A percentile compares a stretch with the other conserved stretches of the same genome.
phyloP scores from a whole-genome alignment of 306 rosid genomes.

The Gillenia trifoliata region DNA sequence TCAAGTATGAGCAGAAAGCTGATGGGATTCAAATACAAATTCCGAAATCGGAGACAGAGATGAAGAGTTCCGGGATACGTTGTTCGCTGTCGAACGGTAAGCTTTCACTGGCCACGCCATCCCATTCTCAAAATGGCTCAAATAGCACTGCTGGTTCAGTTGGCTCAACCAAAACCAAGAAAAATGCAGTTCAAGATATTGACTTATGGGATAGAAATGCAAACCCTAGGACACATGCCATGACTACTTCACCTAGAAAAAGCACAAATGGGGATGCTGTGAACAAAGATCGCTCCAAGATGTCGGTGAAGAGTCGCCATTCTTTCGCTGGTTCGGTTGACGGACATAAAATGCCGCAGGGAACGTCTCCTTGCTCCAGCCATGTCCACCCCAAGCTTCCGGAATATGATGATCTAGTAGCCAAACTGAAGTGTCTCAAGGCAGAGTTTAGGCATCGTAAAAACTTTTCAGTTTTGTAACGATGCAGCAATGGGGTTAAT shows the following conservation, averaged over 20 bases:
- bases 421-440: neutral
- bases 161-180: neutral
- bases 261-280: neutral
- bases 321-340: neutral
- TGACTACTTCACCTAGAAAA: neutral
- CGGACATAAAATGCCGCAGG: neutral
- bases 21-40: conserved; percentile 3
- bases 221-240: neutral
- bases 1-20: conserved; percentile 2
- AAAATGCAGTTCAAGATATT: neutral
- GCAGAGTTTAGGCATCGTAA: neutral
- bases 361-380: neutral
- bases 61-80: neutral
- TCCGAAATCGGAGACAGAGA: neutral
- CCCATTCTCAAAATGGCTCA: neutral
- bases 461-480: neutral
- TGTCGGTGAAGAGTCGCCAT: neutral
- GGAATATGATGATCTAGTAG: conserved; percentile 17
- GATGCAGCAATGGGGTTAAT: neutral
- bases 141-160: neutral
- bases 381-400: conserved; percentile 30
- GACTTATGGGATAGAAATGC: neutral
- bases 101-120: neutral
- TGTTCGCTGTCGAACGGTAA: neutral
- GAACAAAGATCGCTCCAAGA: neutral